Conservation (phyloP, 2,329 filamentous ascomycete species). For the Colletotrichum brevisporum region DNA sequence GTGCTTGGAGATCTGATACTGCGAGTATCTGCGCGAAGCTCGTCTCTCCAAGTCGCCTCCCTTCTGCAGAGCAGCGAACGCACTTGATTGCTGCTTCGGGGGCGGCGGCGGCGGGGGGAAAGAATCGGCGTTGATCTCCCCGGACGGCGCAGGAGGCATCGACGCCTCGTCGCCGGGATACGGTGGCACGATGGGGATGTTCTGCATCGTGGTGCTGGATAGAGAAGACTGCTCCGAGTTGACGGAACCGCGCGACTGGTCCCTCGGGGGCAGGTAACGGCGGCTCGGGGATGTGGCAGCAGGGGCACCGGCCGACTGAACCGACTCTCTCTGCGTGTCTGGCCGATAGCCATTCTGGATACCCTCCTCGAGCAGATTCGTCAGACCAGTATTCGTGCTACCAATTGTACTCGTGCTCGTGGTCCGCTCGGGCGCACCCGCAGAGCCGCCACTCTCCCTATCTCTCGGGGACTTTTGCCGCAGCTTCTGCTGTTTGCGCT, state of each 20-base stretch:
- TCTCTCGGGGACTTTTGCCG: conserved; percentile 74
- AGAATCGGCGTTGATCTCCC: conserved; percentile 71
- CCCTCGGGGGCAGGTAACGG: conserved; percentile 61
- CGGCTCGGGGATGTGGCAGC: conserved; percentile 63
- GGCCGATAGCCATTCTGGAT: conserved; percentile 67
- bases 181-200: conserved; percentile 80
- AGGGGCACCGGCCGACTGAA: conserved; percentile 35
- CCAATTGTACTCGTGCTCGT: conserved; percentile 72
- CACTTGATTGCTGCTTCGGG: conserved; percentile 87
- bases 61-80: conserved; percentile 89
- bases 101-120: conserved; percentile 78
- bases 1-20: conserved; percentile 97
- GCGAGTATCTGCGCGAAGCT: conserved; percentile 93
- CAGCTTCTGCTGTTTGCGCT: conserved; percentile 95
- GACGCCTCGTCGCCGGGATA: conserved; percentile 73
- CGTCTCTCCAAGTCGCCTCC: conserved; percentile 93
- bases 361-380: conserved; percentile 72
- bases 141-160: conserved; percentile 48
- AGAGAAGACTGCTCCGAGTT: conserved; percentile 75
- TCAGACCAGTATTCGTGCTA: conserved; percentile 71
- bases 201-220: conserved; percentile 83
- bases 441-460: conserved; percentile 61
- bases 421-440: conserved; percentile 60
- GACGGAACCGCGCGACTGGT: conserved; percentile 65
- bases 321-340: conserved; percentile 46